phyloP scores from a whole-genome alignment of 352 stramenopile genomes.

The Globisporangium sylvaticum region DNA sequence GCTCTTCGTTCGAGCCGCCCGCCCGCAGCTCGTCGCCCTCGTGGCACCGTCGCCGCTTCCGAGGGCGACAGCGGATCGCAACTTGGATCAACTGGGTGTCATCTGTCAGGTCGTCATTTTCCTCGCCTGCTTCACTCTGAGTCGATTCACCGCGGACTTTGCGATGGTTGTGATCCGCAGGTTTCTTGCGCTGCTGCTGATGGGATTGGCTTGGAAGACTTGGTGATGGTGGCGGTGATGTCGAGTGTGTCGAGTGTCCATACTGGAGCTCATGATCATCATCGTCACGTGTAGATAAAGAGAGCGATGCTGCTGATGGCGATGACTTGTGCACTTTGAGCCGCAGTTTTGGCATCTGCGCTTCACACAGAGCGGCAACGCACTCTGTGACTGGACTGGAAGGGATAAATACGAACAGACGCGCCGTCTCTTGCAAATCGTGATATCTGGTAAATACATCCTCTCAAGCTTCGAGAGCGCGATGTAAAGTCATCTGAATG shows the following conservation, averaged over 20 bases:
- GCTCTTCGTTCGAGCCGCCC: not conserved
- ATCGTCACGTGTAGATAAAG: not conserved
- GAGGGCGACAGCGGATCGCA: constrained; percentile 48
- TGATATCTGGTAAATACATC: no score
- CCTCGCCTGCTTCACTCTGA: not conserved
- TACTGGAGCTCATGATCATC: not conserved
- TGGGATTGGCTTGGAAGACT: not conserved
- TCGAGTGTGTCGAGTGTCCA: not conserved
- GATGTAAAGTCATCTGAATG: not conserved
- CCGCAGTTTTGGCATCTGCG: not conserved
- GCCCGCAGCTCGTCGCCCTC: not conserved
- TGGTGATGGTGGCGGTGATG: not conserved
- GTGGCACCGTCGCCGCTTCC: constrained; percentile 16
- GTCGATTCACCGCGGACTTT: not conserved
- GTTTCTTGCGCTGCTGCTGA: not conserved
- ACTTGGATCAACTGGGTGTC: constrained; percentile 39
- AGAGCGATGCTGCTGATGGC: not conserved
- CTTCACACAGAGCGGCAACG: not conserved
- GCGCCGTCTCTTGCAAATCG: no score
- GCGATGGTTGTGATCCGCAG: not conserved
- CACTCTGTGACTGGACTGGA: not conserved
- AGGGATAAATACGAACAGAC: not conserved
- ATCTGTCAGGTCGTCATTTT: not conserved
- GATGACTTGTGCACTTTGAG: not conserved
- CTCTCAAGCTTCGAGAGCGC: no score